Evolutionary conservation across 1,139 yeast genomes (phyloP), one percentile per base, ranked within the genome.

Genomic region (Yamadazyma sp.): DNA sequence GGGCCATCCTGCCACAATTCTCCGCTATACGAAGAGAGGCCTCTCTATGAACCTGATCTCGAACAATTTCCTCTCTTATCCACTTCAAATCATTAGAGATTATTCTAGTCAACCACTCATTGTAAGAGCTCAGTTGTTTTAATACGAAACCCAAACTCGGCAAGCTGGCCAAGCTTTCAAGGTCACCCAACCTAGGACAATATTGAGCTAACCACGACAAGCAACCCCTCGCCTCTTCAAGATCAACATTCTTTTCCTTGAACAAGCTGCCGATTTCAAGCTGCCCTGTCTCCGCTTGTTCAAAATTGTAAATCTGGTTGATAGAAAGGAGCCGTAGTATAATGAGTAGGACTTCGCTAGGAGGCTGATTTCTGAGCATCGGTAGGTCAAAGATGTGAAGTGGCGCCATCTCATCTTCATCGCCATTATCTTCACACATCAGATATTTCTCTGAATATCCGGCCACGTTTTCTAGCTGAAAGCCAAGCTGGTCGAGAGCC

Each of bases 1-100:
- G 83, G 0, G 96, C 95, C 0, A 91, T 80, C 32, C 96, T 69
- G 2, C 98, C 97, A 55, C 95, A 86, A 47, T 81, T 81, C 49
- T 87, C 95, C 1, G 95, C 78, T 33, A 92, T 72, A 37, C 96
- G 62, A 25, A 71, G 53, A 15, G 94, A 75, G 0, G 94, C 82
- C 40, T 70, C 62, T 34, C 74, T 71, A 44, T 78, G 61, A 5
- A 89, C 66, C 6, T 47, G 43, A 17, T 75, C 79, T 24, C 64
- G 63, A 34, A 62, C 54, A 8, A 5, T 5, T 0, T 57, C 62
- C 7, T 61, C 64, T 2, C 43, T 41, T 1, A 81, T 52, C 85
- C 87, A 79, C 0, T 45, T 44, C 28, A 85, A 68, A 2, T 77
- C 77, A 8, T 74, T 72, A 1, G 91, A 70, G 1, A 89, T 66